Evolutionary conservation across 2,329 filamentous ascomycete species (phyloP).

Genomic region (Penicillium sumatraense): DNA sequence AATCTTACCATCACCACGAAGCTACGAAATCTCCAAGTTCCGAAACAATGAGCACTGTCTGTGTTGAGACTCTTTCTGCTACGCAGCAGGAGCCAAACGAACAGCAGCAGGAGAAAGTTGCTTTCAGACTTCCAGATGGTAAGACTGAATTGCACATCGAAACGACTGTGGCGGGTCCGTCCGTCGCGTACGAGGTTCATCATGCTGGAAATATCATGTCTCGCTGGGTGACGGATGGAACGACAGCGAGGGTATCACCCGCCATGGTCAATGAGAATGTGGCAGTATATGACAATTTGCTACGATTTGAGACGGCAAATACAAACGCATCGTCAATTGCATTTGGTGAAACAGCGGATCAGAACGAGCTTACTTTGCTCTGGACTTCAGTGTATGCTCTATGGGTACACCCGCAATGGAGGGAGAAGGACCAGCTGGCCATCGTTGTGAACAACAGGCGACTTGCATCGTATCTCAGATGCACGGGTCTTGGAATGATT

Average conservation of each 20-base stretch:
- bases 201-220: not conserved
- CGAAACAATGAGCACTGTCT: not conserved
- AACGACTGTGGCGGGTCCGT: not conserved
- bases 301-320: not conserved
- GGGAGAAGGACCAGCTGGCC: not conserved
- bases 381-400: not conserved
- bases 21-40: not conserved
- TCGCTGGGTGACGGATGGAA: not conserved
- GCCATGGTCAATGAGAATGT: not conserved
- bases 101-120: not conserved
- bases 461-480: not conserved
- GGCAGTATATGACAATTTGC: not conserved
- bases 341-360: not conserved
- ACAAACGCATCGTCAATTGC: not conserved
- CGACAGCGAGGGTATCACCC: not conserved
- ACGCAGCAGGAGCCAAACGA: not conserved
- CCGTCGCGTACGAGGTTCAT: not conserved
- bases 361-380: not conserved
- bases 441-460: not conserved
- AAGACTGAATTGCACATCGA: not conserved
- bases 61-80: not conserved
- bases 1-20: not conserved
- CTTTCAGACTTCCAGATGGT: not conserved
- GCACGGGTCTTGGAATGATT: not conserved
- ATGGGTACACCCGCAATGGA: not conserved